Evolutionary conservation across 164 flowering plant genomes (phyloP), one percentile per base, ranked within the genome.

Genomic region (Chimonanthus praecox): DNA sequence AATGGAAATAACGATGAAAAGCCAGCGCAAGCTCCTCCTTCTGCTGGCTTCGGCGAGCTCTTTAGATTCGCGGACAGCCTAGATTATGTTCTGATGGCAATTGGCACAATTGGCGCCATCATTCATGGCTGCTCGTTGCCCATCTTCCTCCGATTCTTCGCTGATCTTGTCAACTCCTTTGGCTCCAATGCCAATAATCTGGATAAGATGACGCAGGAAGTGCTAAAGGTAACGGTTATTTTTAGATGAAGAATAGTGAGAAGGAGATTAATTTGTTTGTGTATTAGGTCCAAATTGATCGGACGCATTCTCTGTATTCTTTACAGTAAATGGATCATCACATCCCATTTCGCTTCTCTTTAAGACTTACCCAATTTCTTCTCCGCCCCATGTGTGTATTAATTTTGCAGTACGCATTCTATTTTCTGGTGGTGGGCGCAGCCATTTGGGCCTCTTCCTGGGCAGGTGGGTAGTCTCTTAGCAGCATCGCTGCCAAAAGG

Each of bases 381-480:
- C 64, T 18, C 20, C 64, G 7, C 21, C 64, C 20, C 61, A 4
- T 11, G 15, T 54, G 16, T 54, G 60, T 11, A 13, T 10, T 65
- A 3, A 65, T 46, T 75, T 83, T 83, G 84, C 91, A 95, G 99
- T 95, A 90, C 54, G 97, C 98, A 69, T 87, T 88, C 74, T 95
- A 95, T 85, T 95, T 95, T 83, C 91, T 95, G 11, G 86, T 92
- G 64, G 98, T 95, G 63, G 99, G 99, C 74, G 98, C 98, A 62
- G 96, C 97, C 50, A 93, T 93, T 60, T 93, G 98, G 96, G 97
- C 87, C 13, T 93, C 98, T 77, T 93, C 98, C n/a, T 95, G 98
- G 98, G 97, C 99, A 84, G 98, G 98, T 94, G 44, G 58, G 72
- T 72, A 6, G 5, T 70, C 65, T 63, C 47, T 46, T 3, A 15